A percentile compares a stretch with the other conserved stretches of the same genome.
These are phyloP conservation scores for Citrus mangshanensis DNA, from an alignment of 345 rosid genomes.

Conservation along the genomic window DNA sequence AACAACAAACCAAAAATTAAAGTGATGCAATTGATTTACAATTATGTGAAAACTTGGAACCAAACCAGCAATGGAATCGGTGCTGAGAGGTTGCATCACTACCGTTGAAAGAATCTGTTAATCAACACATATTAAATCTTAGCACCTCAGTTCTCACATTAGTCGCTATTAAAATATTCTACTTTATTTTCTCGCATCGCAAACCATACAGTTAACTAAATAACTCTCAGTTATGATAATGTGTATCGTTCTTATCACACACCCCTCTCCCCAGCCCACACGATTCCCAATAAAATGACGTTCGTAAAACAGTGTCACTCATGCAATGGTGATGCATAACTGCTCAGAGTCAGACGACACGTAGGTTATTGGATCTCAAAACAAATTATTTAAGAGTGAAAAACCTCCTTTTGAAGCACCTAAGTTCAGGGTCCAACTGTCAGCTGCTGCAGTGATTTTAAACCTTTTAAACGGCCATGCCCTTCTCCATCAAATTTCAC, in stretches of 20 bases:
- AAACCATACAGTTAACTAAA: not conserved
- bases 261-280: not conserved
- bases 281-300: not conserved
- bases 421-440: conserved; percentile 26
- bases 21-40: not conserved
- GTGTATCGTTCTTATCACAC: not conserved
- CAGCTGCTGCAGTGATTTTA: conserved; percentile 6
- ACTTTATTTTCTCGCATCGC: conserved; percentile 6
- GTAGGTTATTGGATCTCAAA: conserved; percentile 15
- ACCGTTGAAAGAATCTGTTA: not conserved
- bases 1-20: not conserved
- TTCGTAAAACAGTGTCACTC: not conserved
- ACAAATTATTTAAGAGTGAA: conserved; percentile 8
- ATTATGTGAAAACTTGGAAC: not conserved
- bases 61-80: not conserved
- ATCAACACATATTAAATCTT: not conserved
- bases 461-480: conserved; percentile 29
- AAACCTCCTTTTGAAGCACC: conserved; percentile 21
- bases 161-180: not conserved
- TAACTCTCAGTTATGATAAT: not conserved
- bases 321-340: accelerated
- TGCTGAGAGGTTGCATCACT: not conserved
- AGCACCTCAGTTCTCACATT: not conserved
- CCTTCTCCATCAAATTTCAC: conserved; percentile 30
- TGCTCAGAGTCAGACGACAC: not conserved